Conservation (phyloP, 768 basidiomycete genomes). For the Russula emetica region DNA sequence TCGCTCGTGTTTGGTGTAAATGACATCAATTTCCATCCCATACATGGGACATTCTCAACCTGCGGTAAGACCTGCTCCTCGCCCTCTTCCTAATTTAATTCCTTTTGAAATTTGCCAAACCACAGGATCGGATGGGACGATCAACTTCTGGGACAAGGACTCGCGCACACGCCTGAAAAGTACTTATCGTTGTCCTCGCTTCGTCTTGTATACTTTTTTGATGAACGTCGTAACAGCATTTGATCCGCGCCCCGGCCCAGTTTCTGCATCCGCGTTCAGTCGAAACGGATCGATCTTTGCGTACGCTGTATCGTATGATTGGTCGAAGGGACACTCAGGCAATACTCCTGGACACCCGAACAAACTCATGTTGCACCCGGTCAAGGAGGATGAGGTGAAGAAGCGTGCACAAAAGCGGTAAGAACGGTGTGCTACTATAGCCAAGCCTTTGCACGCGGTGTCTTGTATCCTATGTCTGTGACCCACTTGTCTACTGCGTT, state of each 20-base stretch:
- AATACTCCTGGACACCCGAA: slow-evolving; percentile 69
- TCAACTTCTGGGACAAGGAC: slow-evolving; percentile 95
- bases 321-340: slow-evolving; percentile 88
- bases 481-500: not conserved
- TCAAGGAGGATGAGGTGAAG: slow-evolving; percentile 85
- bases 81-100: too few species aligned
- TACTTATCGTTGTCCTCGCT: slow-evolving; percentile 36
- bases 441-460: not conserved
- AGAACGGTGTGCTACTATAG: slow-evolving; percentile 3
- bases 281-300: slow-evolving; percentile 85
- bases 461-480: not conserved
- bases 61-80: slow-evolving; percentile 32
- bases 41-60: slow-evolving; percentile 49
- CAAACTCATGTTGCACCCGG: slow-evolving; percentile 79
- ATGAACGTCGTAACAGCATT: slow-evolving; percentile 48
- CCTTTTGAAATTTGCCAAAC: not conserved
- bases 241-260: slow-evolving; percentile 69
- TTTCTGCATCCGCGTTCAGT: slow-evolving; percentile 80
- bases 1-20: slow-evolving; percentile 55
- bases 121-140: slow-evolving; percentile 74
- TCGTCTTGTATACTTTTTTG: not conserved
- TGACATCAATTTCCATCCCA: slow-evolving; percentile 51
- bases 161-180: slow-evolving; percentile 88
- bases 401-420: slow-evolving; percentile 45
- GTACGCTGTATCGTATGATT: slow-evolving; percentile 89